These are phyloP conservation scores for Physaria fendleri DNA, from an alignment of 345 rosid genomes.

Conservation along the genomic window DNA sequence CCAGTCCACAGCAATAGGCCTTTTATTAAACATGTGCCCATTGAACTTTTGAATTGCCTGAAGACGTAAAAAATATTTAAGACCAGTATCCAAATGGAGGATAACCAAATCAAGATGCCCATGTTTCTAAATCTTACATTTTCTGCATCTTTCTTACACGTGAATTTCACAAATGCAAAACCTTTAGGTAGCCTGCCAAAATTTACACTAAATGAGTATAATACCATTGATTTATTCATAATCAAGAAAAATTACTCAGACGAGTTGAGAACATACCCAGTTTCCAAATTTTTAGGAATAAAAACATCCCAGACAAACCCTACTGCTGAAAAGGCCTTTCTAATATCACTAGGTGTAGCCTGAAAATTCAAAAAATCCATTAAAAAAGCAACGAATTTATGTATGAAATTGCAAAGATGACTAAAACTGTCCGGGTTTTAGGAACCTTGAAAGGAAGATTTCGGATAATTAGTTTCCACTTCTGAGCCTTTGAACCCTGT, in stretches of 20 bases:
- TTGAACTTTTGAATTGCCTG: slow-evolving; percentile 94
- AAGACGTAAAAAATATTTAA: slow-evolving; percentile 16
- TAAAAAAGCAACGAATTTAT: neutral
- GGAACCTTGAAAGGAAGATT: slow-evolving; percentile 88
- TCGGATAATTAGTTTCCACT: slow-evolving; percentile 90
- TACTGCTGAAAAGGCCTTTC: slow-evolving; percentile 53
- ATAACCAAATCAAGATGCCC: slow-evolving; percentile 4
- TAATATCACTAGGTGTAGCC: slow-evolving; percentile 63
- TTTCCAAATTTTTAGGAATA: slow-evolving; percentile 63
- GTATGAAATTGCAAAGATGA: neutral
- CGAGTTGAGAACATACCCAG: slow-evolving; percentile 51
- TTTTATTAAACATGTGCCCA: slow-evolving; percentile 58
- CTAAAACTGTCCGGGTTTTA: slow-evolving; percentile 4
- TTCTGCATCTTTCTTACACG: slow-evolving; percentile 85
- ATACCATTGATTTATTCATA: neutral
- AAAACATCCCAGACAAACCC: slow-evolving; percentile 93
- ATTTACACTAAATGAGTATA: slow-evolving; percentile 6
- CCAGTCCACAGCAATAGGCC: slow-evolving; percentile 91
- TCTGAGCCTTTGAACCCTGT: slow-evolving; percentile 93
- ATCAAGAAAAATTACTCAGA: neutral
- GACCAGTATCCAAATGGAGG: neutral
- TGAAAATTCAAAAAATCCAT: slow-evolving; percentile 28
- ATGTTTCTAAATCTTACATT: slow-evolving; percentile 39
- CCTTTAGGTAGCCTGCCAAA: slow-evolving; percentile 78
- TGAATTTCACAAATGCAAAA: slow-evolving; percentile 92